Conservation (phyloP, 2,329 filamentous ascomycete genomes). For the Aspergillus floridensis region DNA sequence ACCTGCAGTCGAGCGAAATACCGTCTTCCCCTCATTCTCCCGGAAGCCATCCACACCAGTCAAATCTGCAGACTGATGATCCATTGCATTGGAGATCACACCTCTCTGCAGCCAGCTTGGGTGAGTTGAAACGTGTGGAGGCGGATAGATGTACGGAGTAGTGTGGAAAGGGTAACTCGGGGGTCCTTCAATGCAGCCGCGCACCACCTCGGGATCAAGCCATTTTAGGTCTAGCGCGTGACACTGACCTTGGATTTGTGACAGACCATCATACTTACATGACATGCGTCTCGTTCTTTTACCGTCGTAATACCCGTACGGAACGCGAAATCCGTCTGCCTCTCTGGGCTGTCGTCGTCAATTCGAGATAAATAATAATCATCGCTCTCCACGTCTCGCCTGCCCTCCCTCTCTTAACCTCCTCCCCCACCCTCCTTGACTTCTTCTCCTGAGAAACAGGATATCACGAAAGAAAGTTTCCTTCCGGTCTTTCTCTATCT, state of each 20-base stretch:
- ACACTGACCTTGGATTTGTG: slow-evolving; percentile 12
- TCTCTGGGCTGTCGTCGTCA: not conserved
- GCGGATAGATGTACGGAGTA: not conserved
- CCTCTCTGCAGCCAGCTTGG: not conserved
- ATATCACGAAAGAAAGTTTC: not conserved
- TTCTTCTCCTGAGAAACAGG: not conserved
- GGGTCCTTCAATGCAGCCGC: not conserved
- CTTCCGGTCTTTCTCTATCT: not conserved
- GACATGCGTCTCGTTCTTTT: slow-evolving; percentile 7
- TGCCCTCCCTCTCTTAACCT: not conserved
- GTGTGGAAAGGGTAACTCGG: slow-evolving; percentile 12
- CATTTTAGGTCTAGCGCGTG: slow-evolving; percentile 10
- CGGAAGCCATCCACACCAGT: not conserved
- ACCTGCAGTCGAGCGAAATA: not conserved
- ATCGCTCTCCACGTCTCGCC: not conserved
- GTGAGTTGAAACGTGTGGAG: not conserved
- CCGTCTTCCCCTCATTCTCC: not conserved
- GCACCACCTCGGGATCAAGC: slow-evolving; percentile 6
- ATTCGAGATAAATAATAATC: slow-evolving; percentile 8
- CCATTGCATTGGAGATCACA: not conserved
- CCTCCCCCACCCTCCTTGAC: not conserved
- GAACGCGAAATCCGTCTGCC: slow-evolving; percentile 3
- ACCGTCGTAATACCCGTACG: slow-evolving; percentile 13
- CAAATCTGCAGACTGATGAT: not conserved
- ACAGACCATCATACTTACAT: not conserved